These are phyloP conservation scores for Tirmania nivea DNA, from an alignment of 495 filamentous ascomycete genomes.

Conservation along the genomic window DNA sequence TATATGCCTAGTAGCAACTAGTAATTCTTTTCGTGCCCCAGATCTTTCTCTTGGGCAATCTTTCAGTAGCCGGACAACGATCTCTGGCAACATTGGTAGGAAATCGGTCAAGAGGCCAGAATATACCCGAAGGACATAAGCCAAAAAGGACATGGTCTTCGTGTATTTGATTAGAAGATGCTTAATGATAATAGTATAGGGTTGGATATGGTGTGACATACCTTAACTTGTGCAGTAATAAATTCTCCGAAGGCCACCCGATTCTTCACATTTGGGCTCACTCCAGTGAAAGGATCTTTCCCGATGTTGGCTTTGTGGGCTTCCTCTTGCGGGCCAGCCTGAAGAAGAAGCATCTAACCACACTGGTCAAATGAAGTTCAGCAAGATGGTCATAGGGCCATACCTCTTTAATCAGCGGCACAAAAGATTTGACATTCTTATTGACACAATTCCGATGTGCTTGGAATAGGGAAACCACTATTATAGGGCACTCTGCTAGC, in stretches of 20 bases:
- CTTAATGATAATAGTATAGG: background rate
- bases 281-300: constrained; percentile 62
- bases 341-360: constrained; percentile 40
- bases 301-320: constrained; percentile 55
- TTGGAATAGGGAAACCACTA: constrained; percentile 96
- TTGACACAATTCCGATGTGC: constrained; percentile 58
- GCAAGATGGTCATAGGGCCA: background rate
- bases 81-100: constrained; percentile 63
- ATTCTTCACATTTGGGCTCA: constrained; percentile 86
- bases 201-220: background rate
- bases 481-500: constrained; percentile 89
- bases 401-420: constrained; percentile 66
- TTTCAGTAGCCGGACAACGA: constrained; percentile 75
- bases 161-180: constrained; percentile 1
- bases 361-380: background rate
- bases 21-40: constrained; percentile 72
- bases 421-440: constrained; percentile 75
- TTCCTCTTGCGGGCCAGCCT: constrained; percentile 83
- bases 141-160: constrained; percentile 87
- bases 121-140: constrained; percentile 78
- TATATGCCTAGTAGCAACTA: constrained; percentile 93
- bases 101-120: constrained; percentile 77
- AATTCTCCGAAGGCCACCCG: constrained; percentile 90
- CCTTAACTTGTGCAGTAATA: constrained; percentile 88
- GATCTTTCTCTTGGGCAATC: constrained; percentile 92